These are phyloP conservation scores for Botrytis sinoallii DNA, from an alignment of 2,329 filamentous ascomycete genomes.

Conservation along the genomic window DNA sequence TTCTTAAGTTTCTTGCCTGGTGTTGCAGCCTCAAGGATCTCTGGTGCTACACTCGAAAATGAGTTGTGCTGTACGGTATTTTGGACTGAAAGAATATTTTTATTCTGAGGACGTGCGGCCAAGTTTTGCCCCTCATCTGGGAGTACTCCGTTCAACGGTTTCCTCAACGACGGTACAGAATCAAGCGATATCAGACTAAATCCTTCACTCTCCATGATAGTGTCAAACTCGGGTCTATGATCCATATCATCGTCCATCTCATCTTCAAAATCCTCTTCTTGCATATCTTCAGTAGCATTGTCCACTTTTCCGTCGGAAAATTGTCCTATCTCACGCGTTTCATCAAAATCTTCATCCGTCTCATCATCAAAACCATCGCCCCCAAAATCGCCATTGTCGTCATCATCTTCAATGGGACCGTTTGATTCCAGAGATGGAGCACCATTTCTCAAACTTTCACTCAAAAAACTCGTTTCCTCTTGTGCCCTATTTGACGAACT, in stretches of 20 bases:
- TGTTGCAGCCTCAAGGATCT: conserved; percentile 29
- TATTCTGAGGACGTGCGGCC: conserved; percentile 20
- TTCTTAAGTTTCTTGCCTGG: conserved; percentile 23
- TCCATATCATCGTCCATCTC: conserved; percentile 37
- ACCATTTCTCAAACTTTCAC: neutral
- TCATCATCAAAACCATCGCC: neutral
- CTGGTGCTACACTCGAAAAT: conserved; percentile 30
- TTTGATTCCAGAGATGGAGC: neutral
- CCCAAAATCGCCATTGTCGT: conserved; percentile 13
- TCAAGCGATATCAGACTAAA: conserved; percentile 57
- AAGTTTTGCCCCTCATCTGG: conserved; percentile 24
- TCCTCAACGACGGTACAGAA: conserved; percentile 49
- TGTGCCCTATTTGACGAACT: conserved; percentile 1
- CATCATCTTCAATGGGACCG: neutral
- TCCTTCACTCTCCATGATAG: conserved; percentile 55
- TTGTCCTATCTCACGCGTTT: conserved; percentile 9
- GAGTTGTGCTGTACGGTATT: conserved; percentile 27
- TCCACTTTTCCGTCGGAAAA: neutral
- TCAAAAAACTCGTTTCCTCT: neutral
- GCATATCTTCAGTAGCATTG: neutral
- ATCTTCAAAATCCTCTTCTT: conserved; percentile 14
- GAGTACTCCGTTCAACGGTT: conserved; percentile 41
- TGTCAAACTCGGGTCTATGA: conserved; percentile 48
- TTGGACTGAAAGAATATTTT: conserved; percentile 22
- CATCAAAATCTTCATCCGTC: conserved; percentile 12